phyloP scores from a whole-genome alignment of 768 basidiomycete species.

The Pluteus cervinus region DNA sequence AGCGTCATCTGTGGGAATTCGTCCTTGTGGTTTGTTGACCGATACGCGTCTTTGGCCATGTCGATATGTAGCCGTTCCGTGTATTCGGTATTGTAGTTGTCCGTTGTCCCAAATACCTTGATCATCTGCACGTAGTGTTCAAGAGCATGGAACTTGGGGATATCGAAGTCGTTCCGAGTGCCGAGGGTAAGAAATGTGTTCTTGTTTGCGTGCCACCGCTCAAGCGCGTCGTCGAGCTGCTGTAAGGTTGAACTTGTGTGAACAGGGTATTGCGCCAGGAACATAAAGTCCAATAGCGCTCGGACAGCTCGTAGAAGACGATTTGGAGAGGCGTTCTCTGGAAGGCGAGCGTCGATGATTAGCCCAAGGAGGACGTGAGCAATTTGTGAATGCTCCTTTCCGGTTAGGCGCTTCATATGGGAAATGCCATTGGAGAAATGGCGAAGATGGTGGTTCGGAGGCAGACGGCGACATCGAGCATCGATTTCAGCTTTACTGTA shows the following conservation, averaged over 20 bases:
- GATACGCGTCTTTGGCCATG: too few relatives aligned
- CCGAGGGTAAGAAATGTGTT: slow-evolving; percentile 12
- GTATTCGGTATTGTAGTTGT: slow-evolving; percentile 8
- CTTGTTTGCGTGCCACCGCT: slow-evolving; percentile 9
- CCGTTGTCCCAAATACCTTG: slow-evolving; percentile 11
- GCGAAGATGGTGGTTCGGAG: slow-evolving; percentile 19
- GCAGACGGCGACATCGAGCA: slow-evolving; percentile 23
- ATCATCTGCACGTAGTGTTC: slow-evolving; percentile 10
- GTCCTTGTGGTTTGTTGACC: too few relatives aligned
- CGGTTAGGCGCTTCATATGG: slow-evolving; percentile 28
- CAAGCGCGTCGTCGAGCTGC: slow-evolving; percentile 10
- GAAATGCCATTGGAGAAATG: slow-evolving; percentile 33
- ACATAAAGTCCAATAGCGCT: slow-evolving; percentile 19
- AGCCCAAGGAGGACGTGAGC: slow-evolving; percentile 19
- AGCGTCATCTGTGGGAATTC: too few relatives aligned
- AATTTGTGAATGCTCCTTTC: slow-evolving; percentile 29
- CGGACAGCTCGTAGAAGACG: slow-evolving; percentile 8
- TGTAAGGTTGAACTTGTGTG: slow-evolving; percentile 11
- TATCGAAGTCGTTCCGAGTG: slow-evolving; percentile 17
- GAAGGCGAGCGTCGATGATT: slow-evolving; percentile 12
- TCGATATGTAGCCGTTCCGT: slow-evolving; percentile 1
- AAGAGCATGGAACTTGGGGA: slow-evolving; percentile 18
- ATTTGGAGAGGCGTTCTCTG: neutral
- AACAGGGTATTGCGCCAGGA: slow-evolving; percentile 11
- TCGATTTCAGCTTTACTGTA: slow-evolving; percentile 28